A percentile compares a stretch with the other conserved stretches of the same genome.
Evolutionary conservation across 78 protist species (phyloP).

Genomic region (Capsaspora owczarzaki): DNA sequence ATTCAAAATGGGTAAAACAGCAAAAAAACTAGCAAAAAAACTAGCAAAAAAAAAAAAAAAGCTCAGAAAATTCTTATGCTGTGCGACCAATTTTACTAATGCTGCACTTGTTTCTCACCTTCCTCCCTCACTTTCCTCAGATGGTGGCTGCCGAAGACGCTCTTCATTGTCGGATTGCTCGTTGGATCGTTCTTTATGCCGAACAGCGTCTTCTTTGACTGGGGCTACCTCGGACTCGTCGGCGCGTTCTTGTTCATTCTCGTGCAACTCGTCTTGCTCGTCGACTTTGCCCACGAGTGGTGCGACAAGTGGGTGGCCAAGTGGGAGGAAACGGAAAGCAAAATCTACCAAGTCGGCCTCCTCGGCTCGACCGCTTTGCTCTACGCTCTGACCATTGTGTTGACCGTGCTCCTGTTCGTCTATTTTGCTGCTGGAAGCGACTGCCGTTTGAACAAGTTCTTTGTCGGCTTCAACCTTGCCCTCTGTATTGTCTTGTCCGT

Average conservation of each 20-base stretch:
- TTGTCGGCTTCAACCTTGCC: conserved; percentile 40
- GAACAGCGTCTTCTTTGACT: conserved; percentile 15
- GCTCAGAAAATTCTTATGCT: too few species aligned
- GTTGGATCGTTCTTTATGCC: conserved; percentile 25
- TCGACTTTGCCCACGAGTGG: conserved; percentile 41
- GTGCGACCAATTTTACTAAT: too few species aligned
- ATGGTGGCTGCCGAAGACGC: neutral
- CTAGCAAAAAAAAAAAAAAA: too few species aligned
- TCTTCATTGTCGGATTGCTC: neutral
- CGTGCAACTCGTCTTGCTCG: conserved; percentile 27
- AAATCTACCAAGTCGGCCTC: too few species aligned
- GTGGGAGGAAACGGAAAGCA: conserved; percentile 5
- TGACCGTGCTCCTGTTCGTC: conserved; percentile 2
- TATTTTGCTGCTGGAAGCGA: neutral
- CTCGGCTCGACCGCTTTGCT: neutral
- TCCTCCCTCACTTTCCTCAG: too few species aligned
- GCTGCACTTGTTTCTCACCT: too few species aligned
- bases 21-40: too few species aligned
- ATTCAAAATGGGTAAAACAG: conserved; percentile 31
- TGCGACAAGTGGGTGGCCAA: conserved; percentile 24
- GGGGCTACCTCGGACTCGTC: conserved; percentile 15
- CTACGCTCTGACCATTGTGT: neutral
- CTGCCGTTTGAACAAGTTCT: conserved; percentile 34
- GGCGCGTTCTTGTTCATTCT: conserved; percentile 27
- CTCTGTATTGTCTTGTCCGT: conserved; percentile 30